Evolutionary conservation across 768 basidiomycete species (phyloP).

Genomic region (Mycena polygramma): DNA sequence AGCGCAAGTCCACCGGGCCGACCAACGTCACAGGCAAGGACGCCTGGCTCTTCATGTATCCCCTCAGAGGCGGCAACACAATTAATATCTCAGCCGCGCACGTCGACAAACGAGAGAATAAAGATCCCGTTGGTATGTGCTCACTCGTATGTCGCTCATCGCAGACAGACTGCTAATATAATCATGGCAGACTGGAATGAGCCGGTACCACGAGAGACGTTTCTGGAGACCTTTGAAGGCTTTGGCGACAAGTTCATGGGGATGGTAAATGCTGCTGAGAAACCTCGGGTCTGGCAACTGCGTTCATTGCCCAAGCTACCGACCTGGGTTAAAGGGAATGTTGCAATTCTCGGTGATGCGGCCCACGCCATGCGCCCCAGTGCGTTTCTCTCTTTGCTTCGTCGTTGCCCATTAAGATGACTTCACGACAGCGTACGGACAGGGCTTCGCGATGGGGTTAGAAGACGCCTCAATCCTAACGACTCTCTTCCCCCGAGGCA

Average conservation of each 20-base stretch:
- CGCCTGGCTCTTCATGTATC: slow-evolving; percentile 17
- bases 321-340: slow-evolving; percentile 23
- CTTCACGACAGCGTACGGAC: neutral
- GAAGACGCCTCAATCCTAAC: slow-evolving; percentile 13
- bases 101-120: slow-evolving; percentile 3
- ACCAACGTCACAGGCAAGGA: neutral
- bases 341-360: slow-evolving; percentile 25
- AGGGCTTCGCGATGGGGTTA: slow-evolving; percentile 21
- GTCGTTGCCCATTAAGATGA: neutral
- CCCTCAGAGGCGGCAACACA: neutral
- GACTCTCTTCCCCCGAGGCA: slow-evolving; percentile 10
- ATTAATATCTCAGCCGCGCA: slow-evolving; percentile 24
- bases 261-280: slow-evolving; percentile 5
- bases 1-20: slow-evolving; percentile 4
- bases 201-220: neutral
- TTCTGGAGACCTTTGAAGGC: neutral
- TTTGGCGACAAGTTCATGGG: slow-evolving; percentile 4
- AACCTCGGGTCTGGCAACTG: slow-evolving; percentile 22
- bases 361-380: slow-evolving; percentile 26
- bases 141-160: neutral
- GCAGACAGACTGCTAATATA: neutral
- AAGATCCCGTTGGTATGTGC: slow-evolving; percentile 4
- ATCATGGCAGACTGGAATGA: neutral
- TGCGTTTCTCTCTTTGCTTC: neutral
- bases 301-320: neutral